Base-by-base conservation (phyloP, 805 yeast genomes). In the Suhomyces vadensis region DNA sequence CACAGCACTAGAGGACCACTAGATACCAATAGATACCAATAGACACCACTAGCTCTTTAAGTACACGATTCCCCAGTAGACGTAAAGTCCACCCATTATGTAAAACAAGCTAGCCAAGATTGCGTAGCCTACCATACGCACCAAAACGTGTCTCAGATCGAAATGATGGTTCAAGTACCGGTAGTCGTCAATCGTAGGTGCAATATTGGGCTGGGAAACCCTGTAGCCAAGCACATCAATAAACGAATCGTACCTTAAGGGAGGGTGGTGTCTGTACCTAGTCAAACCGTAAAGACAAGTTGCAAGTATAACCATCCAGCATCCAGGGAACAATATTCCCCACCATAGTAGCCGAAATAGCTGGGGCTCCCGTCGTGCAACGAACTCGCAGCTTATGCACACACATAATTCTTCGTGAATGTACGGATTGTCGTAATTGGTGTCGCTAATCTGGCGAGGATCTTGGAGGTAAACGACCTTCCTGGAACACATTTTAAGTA, bases 271-370 rank as follows among this genome's bases (percentile, higher is more conserved):
- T n/a, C 14, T 22, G 16, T 29, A 29, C 33, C 33, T 17, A 29
- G 33, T 14, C 7, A 25, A 43, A 14, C 35, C 17, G 19, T 14
- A 23, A 14, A 53, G 31, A 2, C 39, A 43, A 23, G 31, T 47
- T 3, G 46, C 8, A 2, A 56, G 39, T 2, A 41, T 24, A 1
- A 33, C 37, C 5, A 53, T 25, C 65, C 66, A 60, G n/a, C 56
- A 7, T 3, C 44, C 35, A 13, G 65, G 66, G 23, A 53, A 41
- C 8, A 54, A 3, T 1, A 47, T 3, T 1, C 65, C 64, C 36
- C 45, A 45, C 21, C 49, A 22, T n/a, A 61, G 31, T 6, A 43
- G 48, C 4, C 16, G 26, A 20, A 21, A 6, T 21, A 41, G 23
- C 11, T 3, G 42, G 23, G 20, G 37, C 3, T 21, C 6, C 37